These are phyloP conservation scores for Lotmaria passim DNA, from an alignment of 208 protist species.

Conservation along the genomic window DNA sequence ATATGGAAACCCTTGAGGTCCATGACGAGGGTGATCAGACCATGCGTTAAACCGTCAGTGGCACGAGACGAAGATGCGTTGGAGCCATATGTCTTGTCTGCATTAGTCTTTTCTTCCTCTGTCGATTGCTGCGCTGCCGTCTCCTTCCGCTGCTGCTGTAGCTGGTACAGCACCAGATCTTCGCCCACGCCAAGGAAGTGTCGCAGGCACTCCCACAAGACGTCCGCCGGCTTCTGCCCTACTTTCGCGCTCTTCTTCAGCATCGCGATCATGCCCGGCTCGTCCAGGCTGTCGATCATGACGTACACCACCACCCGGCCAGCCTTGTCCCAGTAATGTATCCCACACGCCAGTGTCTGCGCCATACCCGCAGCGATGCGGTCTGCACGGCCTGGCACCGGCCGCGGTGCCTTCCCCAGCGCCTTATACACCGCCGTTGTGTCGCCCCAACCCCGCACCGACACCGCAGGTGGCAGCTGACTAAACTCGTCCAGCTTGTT, in stretches of 20 bases:
- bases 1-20: constrained; percentile 46
- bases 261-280: constrained; percentile 27
- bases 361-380: constrained; percentile 42
- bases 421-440: constrained; percentile 17
- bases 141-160: constrained; percentile 26
- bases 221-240: constrained; percentile 36
- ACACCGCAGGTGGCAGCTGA: constrained; percentile 47
- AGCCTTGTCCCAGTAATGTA: constrained; percentile 77
- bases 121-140: not conserved
- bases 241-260: constrained; percentile 43
- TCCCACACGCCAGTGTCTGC: constrained; percentile 29
- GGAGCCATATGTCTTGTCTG: not conserved
- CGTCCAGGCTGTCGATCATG: constrained; percentile 34
- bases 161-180: constrained; percentile 46
- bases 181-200: constrained; percentile 49
- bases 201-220: constrained; percentile 43
- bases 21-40: constrained; percentile 35
- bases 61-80: not conserved
- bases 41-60: constrained; percentile 12
- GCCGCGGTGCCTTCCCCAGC: constrained; percentile 5
- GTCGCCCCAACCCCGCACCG: constrained; percentile 53
- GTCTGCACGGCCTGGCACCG: constrained; percentile 13
- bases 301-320: constrained; percentile 66
- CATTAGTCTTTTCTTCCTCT: not conserved
- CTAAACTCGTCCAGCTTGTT: constrained; percentile 45